Percentiles rank a stretch among this genome's conserved stretches.
Evolutionary conservation across 139 green algal species (phyloP).

Genomic region (Chlamydomonas eustigma): DNA sequence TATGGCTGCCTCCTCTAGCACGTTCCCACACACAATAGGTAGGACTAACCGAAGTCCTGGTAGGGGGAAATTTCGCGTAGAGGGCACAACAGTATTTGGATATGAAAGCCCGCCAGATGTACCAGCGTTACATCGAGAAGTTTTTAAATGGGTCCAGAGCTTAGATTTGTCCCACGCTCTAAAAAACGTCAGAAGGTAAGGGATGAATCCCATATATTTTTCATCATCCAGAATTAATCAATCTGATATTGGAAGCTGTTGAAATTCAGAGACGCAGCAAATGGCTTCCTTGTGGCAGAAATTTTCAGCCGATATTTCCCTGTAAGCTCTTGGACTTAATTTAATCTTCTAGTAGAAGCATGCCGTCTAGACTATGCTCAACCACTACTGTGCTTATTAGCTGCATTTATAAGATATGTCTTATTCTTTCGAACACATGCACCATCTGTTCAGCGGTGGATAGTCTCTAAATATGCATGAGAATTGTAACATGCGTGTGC

Average conservation of each 20-base stretch:
- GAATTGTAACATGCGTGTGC: background rate
- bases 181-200: constrained; percentile 43
- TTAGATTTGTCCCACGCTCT: constrained; percentile 49
- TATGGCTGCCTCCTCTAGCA: background rate
- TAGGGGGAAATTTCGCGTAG: background rate
- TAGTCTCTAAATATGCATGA: background rate
- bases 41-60: background rate
- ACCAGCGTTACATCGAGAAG: constrained; percentile 33
- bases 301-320: constrained; percentile 55
- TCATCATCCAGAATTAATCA: too few species aligned
- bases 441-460: too few species aligned
- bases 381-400: too few species aligned
- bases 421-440: too few species aligned
- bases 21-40: background rate
- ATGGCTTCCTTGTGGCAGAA: constrained; percentile 56
- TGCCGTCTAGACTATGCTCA: too few species aligned
- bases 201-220: too few species aligned
- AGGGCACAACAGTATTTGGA: constrained; percentile 44
- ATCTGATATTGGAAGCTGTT: background rate
- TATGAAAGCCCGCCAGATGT: constrained; percentile 44
- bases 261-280: constrained; percentile 42
- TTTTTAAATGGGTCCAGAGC: constrained; percentile 53
- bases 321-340: constrained; percentile 25
- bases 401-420: too few species aligned
- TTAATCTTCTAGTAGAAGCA: too few species aligned